phyloP scores from a whole-genome alignment of 2,329 filamentous ascomycete species.

The Apiospora hydei region DNA sequence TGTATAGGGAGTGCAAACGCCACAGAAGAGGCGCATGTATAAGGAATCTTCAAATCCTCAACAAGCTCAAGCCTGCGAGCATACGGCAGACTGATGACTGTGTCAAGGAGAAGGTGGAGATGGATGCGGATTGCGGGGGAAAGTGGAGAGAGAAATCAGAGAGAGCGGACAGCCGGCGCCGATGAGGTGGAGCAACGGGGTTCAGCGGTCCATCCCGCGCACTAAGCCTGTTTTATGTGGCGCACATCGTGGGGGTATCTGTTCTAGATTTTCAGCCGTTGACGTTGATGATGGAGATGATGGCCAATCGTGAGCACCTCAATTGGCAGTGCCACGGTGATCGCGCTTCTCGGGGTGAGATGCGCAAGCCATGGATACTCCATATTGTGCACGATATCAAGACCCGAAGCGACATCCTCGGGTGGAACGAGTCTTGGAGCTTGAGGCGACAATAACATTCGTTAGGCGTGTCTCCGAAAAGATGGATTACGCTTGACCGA shows the following conservation, averaged over 20 bases:
- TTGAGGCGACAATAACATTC: not conserved
- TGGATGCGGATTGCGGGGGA: not conserved
- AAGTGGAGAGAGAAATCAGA: constrained; percentile 15
- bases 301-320: not conserved
- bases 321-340: not conserved
- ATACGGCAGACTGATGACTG: not conserved
- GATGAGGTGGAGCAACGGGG: constrained; percentile 2
- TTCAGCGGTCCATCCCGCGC: constrained; percentile 5
- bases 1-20: not conserved
- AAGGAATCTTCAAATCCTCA: not conserved
- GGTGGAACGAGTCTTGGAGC: not conserved
- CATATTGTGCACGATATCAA: not conserved
- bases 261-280: not conserved
- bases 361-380: not conserved
- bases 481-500: not conserved
- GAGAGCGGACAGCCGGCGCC: not conserved
- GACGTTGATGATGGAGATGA: not conserved
- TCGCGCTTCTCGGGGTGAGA: no score
- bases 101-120: not conserved
- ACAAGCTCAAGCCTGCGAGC: not conserved
- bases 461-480: not conserved
- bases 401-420: not conserved
- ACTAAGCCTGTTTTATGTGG: constrained; percentile 18
- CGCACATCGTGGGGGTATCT: not conserved
- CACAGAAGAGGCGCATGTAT: not conserved